These are phyloP conservation scores for Trichosporon faecale DNA, from an alignment of 1,284 basidiomycete genomes.

Conservation along the genomic window DNA sequence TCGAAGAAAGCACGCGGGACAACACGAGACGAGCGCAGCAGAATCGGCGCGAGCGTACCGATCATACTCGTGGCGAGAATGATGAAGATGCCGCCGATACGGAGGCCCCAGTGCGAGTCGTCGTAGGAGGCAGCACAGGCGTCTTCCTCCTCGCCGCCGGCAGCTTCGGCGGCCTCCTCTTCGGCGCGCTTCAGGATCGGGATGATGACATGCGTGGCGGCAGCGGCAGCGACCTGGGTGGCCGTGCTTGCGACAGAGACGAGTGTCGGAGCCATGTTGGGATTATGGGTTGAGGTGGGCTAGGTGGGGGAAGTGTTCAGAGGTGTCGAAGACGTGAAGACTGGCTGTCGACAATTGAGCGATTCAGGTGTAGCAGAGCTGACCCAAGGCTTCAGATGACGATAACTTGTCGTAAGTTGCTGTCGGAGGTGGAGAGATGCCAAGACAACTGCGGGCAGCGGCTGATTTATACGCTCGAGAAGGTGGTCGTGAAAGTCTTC, in stretches of 20 bases:
- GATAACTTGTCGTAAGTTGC: neutral
- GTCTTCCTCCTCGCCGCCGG: slow-evolving; percentile 17
- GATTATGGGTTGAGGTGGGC: neutral
- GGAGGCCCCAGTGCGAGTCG: slow-evolving; percentile 51
- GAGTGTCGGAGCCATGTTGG: neutral
- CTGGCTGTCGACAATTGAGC: neutral
- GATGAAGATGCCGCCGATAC: slow-evolving; percentile 84
- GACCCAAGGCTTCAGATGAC: neutral
- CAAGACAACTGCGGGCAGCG: neutral
- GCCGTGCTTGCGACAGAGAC: neutral
- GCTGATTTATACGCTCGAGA: neutral
- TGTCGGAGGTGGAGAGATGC: neutral
- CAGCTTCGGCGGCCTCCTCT: neutral
- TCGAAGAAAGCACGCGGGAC: slow-evolving; percentile 69
- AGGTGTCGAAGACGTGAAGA: neutral
- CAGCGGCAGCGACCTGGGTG: neutral
- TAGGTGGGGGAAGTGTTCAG: neutral
- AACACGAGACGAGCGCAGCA: slow-evolving; percentile 62
- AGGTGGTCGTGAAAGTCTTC: neutral
- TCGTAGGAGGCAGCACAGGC: slow-evolving; percentile 29
- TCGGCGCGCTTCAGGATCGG: neutral
- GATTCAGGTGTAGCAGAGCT: neutral
- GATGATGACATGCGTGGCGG: neutral
- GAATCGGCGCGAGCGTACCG: slow-evolving; percentile 78
- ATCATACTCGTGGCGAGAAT: slow-evolving; percentile 58